phyloP scores from a whole-genome alignment of 2,329 filamentous ascomycete species.

The Stachybotrys chlorohalonatus region DNA sequence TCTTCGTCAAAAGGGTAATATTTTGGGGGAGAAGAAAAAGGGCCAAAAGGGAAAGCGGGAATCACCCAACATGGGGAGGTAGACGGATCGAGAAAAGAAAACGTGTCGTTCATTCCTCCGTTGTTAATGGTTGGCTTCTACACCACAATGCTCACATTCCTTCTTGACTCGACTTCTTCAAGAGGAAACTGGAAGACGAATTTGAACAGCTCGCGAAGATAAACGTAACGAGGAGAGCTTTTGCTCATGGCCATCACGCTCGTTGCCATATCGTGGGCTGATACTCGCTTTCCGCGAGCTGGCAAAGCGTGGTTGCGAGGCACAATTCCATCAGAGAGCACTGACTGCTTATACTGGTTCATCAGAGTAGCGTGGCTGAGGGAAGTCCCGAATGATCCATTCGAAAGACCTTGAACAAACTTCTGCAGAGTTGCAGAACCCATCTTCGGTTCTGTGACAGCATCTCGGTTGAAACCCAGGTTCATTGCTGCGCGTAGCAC shows the following conservation, averaged over 20 bases:
- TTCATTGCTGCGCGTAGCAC: constrained; percentile 82
- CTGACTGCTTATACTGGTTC: constrained; percentile 71
- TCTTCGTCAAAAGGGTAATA: neutral
- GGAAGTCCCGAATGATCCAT: constrained; percentile 68
- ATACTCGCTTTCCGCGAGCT: constrained; percentile 46
- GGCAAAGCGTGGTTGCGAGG: constrained; percentile 33
- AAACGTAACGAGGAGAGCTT: constrained; percentile 59
- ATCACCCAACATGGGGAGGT: neutral
- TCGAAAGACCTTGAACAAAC: constrained; percentile 68
- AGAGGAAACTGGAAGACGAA: constrained; percentile 78
- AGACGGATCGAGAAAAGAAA: neutral
- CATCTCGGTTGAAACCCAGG: constrained; percentile 63
- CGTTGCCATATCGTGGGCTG: constrained; percentile 68
- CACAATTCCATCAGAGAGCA: constrained; percentile 60
- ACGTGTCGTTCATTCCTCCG: neutral
- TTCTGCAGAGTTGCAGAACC: constrained; percentile 52
- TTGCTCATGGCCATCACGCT: constrained; percentile 69
- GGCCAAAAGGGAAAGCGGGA: no score
- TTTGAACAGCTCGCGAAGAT: constrained; percentile 72
- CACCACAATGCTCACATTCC: constrained; percentile 53
- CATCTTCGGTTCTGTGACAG: constrained; percentile 32
- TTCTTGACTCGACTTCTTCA: constrained; percentile 64
- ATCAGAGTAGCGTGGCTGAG: constrained; percentile 64
- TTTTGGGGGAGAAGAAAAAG: no score
- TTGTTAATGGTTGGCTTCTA: constrained; percentile 13